phyloP scores from a whole-genome alignment of 345 rosid species.

The Populus nigra region DNA sequence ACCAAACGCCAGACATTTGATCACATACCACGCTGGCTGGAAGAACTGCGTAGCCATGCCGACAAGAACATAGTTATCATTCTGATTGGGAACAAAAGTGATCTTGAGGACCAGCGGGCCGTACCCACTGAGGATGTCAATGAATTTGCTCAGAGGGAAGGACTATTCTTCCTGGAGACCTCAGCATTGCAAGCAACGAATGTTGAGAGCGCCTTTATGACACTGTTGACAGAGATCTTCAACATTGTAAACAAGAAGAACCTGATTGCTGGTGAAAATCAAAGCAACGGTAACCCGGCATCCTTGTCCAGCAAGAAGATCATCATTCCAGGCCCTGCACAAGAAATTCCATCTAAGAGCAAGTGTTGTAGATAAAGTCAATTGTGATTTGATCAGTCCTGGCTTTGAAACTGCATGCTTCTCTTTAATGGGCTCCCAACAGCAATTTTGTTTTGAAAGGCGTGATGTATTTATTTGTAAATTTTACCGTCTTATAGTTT shows the following conservation, averaged over 20 bases:
- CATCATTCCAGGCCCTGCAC: conserved; percentile 63
- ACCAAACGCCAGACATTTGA: conserved; percentile 72
- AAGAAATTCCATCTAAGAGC: conserved; percentile 56
- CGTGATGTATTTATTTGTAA: conserved; percentile 32
- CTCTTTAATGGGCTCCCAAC: conserved; percentile 7
- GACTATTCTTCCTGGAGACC: conserved; percentile 73
- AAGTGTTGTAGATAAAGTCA: conserved; percentile 48
- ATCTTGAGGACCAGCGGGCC: conserved; percentile 61
- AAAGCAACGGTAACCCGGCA: conserved; percentile 53
- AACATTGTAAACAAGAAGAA: conserved; percentile 71
- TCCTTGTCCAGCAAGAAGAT: conserved; percentile 70
- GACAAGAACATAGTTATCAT: conserved; percentile 83
- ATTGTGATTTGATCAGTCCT: conserved; percentile 31
- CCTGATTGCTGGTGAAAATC: conserved; percentile 53
- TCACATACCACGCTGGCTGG: conserved; percentile 83
- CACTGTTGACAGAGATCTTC: conserved; percentile 70
- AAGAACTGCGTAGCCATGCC: conserved; percentile 70
- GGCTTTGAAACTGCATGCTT: conserved; percentile 1
- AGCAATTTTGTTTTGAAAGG: conserved; percentile 28
- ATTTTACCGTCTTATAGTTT: conserved; percentile 20
- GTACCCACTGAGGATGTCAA: conserved; percentile 67
- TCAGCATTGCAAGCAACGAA: conserved; percentile 72
- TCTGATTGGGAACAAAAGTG: conserved; percentile 68
- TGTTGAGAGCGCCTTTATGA: conserved; percentile 63
- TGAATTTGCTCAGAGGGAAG: conserved; percentile 81